A percentile compares a stretch with the other conserved stretches of the same genome.
phyloP scores from a whole-genome alignment of 129 eudicot genomes.

The Arctium minus region DNA sequence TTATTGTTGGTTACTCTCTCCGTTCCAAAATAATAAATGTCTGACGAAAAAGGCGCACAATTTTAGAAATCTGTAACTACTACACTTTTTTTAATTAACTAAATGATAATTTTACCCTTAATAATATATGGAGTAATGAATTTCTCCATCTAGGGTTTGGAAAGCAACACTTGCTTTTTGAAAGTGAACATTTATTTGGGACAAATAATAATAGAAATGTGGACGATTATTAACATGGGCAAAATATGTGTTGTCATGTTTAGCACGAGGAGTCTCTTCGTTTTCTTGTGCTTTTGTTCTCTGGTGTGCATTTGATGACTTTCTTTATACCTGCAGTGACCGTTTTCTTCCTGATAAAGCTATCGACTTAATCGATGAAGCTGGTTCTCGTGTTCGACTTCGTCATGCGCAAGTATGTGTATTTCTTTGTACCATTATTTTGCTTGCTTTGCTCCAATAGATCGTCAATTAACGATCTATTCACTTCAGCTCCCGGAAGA shows the following conservation, averaged over 20 bases:
- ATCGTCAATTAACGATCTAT: conserved; percentile 3
- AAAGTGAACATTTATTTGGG: neutral
- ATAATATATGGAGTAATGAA: neutral
- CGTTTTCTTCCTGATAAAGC: conserved; percentile 97
- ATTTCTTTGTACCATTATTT: neutral
- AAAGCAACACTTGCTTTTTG: neutral
- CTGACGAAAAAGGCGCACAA: neutral
- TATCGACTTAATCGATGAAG: conserved; percentile 89
- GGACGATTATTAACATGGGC: neutral
- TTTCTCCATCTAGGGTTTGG: neutral
- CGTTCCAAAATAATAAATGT: neutral
- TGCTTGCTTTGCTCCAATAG: neutral
- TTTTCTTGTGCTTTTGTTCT: neutral
- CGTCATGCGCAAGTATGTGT: conserved; percentile 79
- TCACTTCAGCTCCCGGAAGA: conserved; percentile 81
- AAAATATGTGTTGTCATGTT: neutral
- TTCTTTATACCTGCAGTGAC: conserved; percentile 47
- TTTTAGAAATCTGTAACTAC: neutral
- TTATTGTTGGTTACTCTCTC: neutral
- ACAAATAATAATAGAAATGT: neutral
- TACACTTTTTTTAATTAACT: neutral
- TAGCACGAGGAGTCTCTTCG: neutral
- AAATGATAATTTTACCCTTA: neutral
- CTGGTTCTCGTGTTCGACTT: conserved; percentile 93
- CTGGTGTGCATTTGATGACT: neutral